Base-by-base conservation (phyloP, 2,329 filamentous ascomycete genomes). In the Coniochaeta sp. region DNA sequence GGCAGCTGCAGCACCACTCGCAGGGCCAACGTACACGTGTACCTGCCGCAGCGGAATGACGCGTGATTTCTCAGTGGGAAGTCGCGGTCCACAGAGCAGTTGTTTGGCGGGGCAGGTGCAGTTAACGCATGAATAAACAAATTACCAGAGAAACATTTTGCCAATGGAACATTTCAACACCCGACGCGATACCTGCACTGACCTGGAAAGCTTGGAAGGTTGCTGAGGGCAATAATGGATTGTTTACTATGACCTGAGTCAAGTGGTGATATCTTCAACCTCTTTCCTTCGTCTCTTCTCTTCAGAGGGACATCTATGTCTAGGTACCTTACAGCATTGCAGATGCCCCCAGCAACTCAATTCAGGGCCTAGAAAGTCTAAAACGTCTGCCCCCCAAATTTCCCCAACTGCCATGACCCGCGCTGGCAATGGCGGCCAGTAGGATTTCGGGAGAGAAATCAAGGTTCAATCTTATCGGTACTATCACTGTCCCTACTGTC, bases 51-150 rank as follows among this genome's bases (percentile, higher is more conserved):
- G 9, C 18, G 26, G 22, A 45, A 51, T 51, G 49, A 51, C 49
- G 49, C 49, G 35, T 14, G 42, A 46, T 31, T n/a, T 30, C 27
- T 7, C 7, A 9, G 2, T 26, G 38, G 18, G 20, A 24, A 42
- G 38, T 6, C 38, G 38, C 38, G 38, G 20, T 42, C 20, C 38
- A 42, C 6, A 4, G 30, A 8, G n/a, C 26, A 46, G 40, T 14
- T 7, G 26, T 28, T n/a, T n/a, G 14, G 45, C 45, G 45, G 45
- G 45, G 45, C 45, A 47, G 18, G 18, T 32, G 47, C 47, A 33
- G 47, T 27, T 35, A 49, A 49, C 20, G 47, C 47, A 49, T 49
- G 47, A 48, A 49, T 32, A 42, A 42, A 42, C 38, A 42, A n/a
- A 42, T 42, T 42, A 24, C 38, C 22, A 22, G 3, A 24, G 38